These are phyloP conservation scores for Plasmodium gaboni DNA, from an alignment of 169 alveolate genomes.

Conservation along the genomic window DNA sequence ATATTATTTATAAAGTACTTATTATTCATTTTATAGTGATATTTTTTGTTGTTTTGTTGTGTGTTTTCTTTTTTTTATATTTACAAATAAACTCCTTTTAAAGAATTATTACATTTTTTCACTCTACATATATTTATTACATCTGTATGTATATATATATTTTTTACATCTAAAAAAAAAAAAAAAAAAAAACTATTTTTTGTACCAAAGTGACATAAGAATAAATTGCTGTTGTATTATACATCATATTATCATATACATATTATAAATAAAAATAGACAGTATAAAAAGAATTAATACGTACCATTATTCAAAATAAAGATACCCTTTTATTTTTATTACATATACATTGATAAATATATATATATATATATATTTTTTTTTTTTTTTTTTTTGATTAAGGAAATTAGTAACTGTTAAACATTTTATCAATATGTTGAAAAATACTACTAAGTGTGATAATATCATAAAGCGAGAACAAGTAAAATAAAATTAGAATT, in stretches of 20 bases:
- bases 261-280: no score
- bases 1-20: slow-evolving; percentile 1
- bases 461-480: slow-evolving; percentile 70
- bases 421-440: slow-evolving; percentile 73
- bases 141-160: no score
- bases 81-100: background rate
- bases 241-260: no score
- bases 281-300: background rate
- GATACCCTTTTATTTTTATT: slow-evolving; percentile 10
- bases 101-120: slow-evolving; percentile 10
- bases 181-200: slow-evolving; percentile 5
- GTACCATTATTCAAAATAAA: slow-evolving; percentile 3
- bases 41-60: slow-evolving; percentile 32
- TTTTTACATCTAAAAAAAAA: background rate
- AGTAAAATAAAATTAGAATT: slow-evolving; percentile 33
- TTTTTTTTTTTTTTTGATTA: slow-evolving; percentile 7
- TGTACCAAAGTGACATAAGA: background rate
- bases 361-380: slow-evolving; percentile 5
- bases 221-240: no score
- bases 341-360: slow-evolving; percentile 7
- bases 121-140: no score
- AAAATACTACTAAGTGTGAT: slow-evolving; percentile 57
- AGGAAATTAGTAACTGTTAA: slow-evolving; percentile 27
- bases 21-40: slow-evolving; percentile 25
- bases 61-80: background rate